Conservation (phyloP, 2,329 filamentous ascomycete species). For the Stachybotrys elegans region DNA sequence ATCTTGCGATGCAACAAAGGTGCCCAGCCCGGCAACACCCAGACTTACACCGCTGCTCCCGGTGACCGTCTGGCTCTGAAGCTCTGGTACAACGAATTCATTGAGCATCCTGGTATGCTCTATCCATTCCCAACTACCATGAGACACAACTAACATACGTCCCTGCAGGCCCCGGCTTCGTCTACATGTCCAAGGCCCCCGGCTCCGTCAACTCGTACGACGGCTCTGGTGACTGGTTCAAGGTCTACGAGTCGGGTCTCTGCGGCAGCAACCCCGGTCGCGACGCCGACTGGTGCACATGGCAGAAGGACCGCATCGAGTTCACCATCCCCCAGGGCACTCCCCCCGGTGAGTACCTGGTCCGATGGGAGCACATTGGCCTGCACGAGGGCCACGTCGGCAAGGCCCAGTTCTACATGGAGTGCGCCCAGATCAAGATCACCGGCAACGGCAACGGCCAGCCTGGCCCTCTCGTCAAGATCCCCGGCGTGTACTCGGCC, state of each 20-base stretch:
- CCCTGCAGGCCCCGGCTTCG: no score
- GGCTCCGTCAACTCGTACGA: slow-evolving; percentile 15
- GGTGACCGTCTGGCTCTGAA: slow-evolving; percentile 11
- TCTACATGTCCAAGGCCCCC: slow-evolving; percentile 12
- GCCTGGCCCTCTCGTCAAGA: slow-evolving; percentile 25
- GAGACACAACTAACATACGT: no score
- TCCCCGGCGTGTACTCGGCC: slow-evolving; percentile 29
- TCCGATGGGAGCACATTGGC: slow-evolving; percentile 27
- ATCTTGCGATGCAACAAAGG: slow-evolving; percentile 3
- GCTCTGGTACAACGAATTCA: slow-evolving; percentile 10
- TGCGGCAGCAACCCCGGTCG: slow-evolving; percentile 12
- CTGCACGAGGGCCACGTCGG: slow-evolving; percentile 30
- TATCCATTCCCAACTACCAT: no score
- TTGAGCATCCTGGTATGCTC: slow-evolving; percentile 15
- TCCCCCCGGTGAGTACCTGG: slow-evolving; percentile 1
- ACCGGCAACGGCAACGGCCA: slow-evolving; percentile 25
- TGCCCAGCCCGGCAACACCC: slow-evolving; percentile 1
- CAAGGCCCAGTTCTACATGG: slow-evolving; percentile 33
- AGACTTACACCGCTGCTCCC: slow-evolving; percentile 9
- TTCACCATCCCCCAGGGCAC: neutral
- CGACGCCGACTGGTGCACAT: slow-evolving; percentile 12
- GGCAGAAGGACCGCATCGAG: slow-evolving; percentile 25
- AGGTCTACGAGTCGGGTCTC: slow-evolving; percentile 21
- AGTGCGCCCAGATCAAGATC: slow-evolving; percentile 36
- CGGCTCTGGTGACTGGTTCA: slow-evolving; percentile 24